Percentiles rank a stretch among this genome's conserved stretches.
Conservation (phyloP, 345 rosid genomes). For the Laguncularia racemosa region DNA sequence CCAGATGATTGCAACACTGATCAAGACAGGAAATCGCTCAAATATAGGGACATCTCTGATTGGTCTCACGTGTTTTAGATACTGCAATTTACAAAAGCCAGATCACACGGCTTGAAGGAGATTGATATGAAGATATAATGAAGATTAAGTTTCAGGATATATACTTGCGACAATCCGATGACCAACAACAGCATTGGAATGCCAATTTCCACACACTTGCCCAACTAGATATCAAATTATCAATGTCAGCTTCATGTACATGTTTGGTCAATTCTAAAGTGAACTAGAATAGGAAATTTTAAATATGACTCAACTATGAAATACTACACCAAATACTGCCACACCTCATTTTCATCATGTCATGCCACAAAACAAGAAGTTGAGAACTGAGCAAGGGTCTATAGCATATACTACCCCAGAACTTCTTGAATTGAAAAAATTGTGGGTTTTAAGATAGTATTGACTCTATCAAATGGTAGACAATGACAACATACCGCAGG, state of each 20-base stretch:
- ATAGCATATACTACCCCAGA: too few species aligned
- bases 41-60: conserved; percentile 50
- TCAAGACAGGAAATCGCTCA: conserved; percentile 72
- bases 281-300: too few species aligned
- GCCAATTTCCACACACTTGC: conserved; percentile 90
- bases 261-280: too few species aligned
- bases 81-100: conserved; percentile 35
- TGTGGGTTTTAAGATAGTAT: too few species aligned
- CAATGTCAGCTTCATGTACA: background rate
- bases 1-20: conserved; percentile 71
- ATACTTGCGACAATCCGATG: conserved; percentile 69
- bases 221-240: conserved; percentile 43
- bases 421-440: too few species aligned
- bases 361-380: too few species aligned
- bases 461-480: background rate
- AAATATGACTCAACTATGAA: too few species aligned
- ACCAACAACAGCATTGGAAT: conserved; percentile 83
- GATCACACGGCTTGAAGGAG: background rate
- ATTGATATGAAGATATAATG: conserved; percentile 1
- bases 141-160: conserved; percentile 4
- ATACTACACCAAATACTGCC: too few species aligned
- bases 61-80: conserved; percentile 67
- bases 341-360: too few species aligned
- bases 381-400: too few species aligned
- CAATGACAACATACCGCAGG: conserved; percentile 47